These are phyloP conservation scores for Pyrenophora graminea DNA, from an alignment of 2,329 filamentous ascomycete genomes.

Conservation along the genomic window DNA sequence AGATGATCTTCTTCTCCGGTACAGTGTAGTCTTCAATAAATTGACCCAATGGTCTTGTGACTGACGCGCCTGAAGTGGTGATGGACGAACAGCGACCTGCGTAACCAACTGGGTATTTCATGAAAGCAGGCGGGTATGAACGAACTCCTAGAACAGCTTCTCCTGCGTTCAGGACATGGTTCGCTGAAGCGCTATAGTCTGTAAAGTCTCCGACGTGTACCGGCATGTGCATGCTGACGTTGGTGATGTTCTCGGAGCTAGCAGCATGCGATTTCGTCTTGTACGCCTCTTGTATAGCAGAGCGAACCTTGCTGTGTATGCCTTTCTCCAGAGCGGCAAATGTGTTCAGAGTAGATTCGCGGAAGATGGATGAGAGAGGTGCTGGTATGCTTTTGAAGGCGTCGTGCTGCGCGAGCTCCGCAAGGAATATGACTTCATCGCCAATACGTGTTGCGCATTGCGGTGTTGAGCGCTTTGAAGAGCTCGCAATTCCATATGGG, in stretches of 20 bases:
- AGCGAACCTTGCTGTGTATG: slow-evolving; percentile 48
- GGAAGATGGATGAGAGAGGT: slow-evolving; percentile 34
- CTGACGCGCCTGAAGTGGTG: slow-evolving; percentile 52
- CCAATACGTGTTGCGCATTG: slow-evolving; percentile 57
- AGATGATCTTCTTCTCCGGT: slow-evolving; percentile 57
- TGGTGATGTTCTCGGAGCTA: slow-evolving; percentile 40
- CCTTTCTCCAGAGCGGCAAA: slow-evolving; percentile 54
- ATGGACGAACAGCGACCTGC: slow-evolving; percentile 60
- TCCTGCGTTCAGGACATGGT: slow-evolving; percentile 59
- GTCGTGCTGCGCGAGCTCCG: slow-evolving; percentile 45
- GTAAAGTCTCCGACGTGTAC: slow-evolving; percentile 61
- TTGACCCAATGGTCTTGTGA: slow-evolving; percentile 33
- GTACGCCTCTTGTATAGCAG: slow-evolving; percentile 45
- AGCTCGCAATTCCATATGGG: slow-evolving; percentile 39
- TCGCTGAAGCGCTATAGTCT: slow-evolving; percentile 61
- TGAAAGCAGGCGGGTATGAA: slow-evolving; percentile 32
- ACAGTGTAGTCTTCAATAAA: slow-evolving; percentile 29
- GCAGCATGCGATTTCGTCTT: slow-evolving; percentile 25
- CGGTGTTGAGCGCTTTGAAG: slow-evolving; percentile 30
- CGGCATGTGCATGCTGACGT: slow-evolving; percentile 59
- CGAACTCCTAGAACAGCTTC: slow-evolving; percentile 33
- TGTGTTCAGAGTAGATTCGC: slow-evolving; percentile 50
- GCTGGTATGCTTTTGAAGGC: slow-evolving; percentile 32
- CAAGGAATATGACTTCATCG: slow-evolving; percentile 59
- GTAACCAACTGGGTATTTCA: slow-evolving; percentile 55